phyloP scores from a whole-genome alignment of 208 protist species.

The Strigomonas culicis region DNA sequence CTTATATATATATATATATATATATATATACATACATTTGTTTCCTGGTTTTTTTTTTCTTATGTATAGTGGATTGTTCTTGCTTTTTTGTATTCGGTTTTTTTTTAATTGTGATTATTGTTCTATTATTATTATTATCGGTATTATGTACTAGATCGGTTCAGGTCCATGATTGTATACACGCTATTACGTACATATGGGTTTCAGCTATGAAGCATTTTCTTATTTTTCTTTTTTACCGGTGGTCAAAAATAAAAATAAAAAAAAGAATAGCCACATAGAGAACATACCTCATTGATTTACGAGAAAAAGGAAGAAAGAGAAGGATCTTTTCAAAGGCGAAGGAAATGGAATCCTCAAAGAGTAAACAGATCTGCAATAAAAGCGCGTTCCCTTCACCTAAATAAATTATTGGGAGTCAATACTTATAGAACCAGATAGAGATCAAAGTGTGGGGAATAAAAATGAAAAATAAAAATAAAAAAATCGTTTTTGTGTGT shows the following conservation, averaged over 20 bases:
- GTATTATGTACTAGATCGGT: too few relatives aligned
- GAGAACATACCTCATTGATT: not conserved
- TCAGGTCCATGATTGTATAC: too few relatives aligned
- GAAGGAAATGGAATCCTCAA: not conserved
- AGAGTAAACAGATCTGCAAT: not conserved
- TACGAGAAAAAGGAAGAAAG: slow-evolving; percentile 4
- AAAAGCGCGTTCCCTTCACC: not conserved
- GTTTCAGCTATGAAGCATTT: too few relatives aligned
- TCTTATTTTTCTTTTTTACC: not conserved
- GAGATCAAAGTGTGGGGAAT: not conserved
- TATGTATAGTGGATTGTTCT: slow-evolving; percentile 3
- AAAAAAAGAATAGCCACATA: slow-evolving; percentile 8
- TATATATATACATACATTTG: too few relatives aligned
- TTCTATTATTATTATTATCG: too few relatives aligned
- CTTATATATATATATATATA: too few relatives aligned
- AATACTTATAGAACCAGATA: not conserved
- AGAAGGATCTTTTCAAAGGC: slow-evolving; percentile 1
- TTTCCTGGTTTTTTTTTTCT: not conserved
- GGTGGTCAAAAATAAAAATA: slow-evolving; percentile 13
- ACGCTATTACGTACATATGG: too few relatives aligned
- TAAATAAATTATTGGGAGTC: not conserved
- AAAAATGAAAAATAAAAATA: slow-evolving; percentile 14
- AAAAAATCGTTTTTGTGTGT: slow-evolving; percentile 10
- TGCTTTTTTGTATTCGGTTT: not conserved
- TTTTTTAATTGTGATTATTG: too few relatives aligned